These are phyloP conservation scores for Hsuehochloa calcarea DNA, from an alignment of 176 grass and related monocot genomes.

Conservation along the genomic window DNA sequence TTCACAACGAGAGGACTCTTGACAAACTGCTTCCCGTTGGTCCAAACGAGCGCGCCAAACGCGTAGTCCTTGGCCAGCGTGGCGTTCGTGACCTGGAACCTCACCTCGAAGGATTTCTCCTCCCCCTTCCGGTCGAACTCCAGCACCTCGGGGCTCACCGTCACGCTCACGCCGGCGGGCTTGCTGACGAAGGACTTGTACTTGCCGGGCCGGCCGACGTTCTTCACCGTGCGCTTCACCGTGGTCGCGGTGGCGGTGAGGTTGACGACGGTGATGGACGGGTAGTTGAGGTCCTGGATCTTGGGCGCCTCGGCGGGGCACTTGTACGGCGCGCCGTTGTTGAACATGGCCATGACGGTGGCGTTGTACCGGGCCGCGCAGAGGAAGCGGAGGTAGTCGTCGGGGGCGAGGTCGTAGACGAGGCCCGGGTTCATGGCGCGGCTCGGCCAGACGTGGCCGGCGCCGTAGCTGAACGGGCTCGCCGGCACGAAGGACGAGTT, in stretches of 20 bases:
- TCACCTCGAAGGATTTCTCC: slow-evolving; percentile 66
- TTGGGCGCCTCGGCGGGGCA: slow-evolving; percentile 42
- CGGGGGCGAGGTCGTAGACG: slow-evolving; percentile 58
- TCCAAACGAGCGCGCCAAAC: slow-evolving; percentile 60
- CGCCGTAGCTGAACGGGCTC: slow-evolving; percentile 56
- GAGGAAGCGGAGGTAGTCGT: slow-evolving; percentile 73
- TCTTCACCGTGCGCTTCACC: slow-evolving; percentile 56
- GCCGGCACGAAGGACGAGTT: slow-evolving; percentile 42
- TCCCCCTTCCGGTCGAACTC: slow-evolving; percentile 45
- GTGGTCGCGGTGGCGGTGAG: slow-evolving; percentile 22
- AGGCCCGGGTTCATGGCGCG: slow-evolving; percentile 61
- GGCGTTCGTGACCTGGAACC: slow-evolving; percentile 16
- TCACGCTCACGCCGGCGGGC: slow-evolving; percentile 45
- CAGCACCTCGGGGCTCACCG: slow-evolving; percentile 37
- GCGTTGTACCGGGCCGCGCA: slow-evolving; percentile 61
- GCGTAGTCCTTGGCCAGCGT: slow-evolving; percentile 26
- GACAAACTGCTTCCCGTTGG: slow-evolving; percentile 53
- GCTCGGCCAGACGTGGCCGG: slow-evolving; percentile 60
- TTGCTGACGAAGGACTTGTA: slow-evolving; percentile 42
- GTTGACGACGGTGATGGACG: slow-evolving; percentile 54
- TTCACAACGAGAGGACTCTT: slow-evolving; percentile 54
- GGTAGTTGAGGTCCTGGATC: slow-evolving; percentile 68
- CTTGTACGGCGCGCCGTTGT: slow-evolving; percentile 34
- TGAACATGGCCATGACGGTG: slow-evolving; percentile 39
- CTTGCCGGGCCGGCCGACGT: slow-evolving; percentile 45